Evolutionary conservation across 805 yeast species (phyloP), one percentile per base, ranked within the genome.

Genomic region (Zygosaccharomyces pseudorouxii): DNA sequence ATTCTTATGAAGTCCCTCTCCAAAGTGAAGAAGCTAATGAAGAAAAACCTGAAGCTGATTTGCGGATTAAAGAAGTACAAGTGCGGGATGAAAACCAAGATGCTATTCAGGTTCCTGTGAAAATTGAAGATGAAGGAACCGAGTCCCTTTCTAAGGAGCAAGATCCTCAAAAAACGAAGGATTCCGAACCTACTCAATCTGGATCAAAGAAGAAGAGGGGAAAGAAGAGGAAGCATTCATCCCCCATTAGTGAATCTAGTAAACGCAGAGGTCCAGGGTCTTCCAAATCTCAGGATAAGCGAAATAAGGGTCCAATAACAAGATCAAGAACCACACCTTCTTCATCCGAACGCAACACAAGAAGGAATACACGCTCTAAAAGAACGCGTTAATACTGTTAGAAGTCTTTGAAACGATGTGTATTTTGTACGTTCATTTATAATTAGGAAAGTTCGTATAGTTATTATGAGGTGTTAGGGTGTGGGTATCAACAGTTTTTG

Each of bases 401-500:
- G 20, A 33, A 10, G 12, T 33, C 25, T 11, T 39, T n/a, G 11
- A 22, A 14, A 25, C 5, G 5, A 5, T 39, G 20, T 39, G 31
- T 39, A 39, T 18, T 38, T 20, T 25, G 12, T 39, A 39, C 12
- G 14, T 39, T 25, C 11, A 9, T 25, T 25, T 25, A 25, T 25
- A 25, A 25, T 25, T 25, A 25, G 31, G 5, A 10, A 5, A n/a
- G 10, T 27, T 25, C 20, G 14, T 27, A 7, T 6, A 14, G 8
- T 9, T 27, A 27, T 16, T 39, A 39, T 16, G 42, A 7, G 42
- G 30, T 39, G 42, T 14, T 9, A 25, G 42, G 30, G 10, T 39
- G 42, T 25, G 31, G 12, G 11, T 39, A 39, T 39, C 44, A 41
- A 41, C 36, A 41, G 14, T 41, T 40, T 41, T 41, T 28, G 10